A percentile compares a stretch with the other conserved stretches of the same genome.
Evolutionary conservation across 805 yeast species (phyloP).

Genomic region (Candida railenensis): DNA sequence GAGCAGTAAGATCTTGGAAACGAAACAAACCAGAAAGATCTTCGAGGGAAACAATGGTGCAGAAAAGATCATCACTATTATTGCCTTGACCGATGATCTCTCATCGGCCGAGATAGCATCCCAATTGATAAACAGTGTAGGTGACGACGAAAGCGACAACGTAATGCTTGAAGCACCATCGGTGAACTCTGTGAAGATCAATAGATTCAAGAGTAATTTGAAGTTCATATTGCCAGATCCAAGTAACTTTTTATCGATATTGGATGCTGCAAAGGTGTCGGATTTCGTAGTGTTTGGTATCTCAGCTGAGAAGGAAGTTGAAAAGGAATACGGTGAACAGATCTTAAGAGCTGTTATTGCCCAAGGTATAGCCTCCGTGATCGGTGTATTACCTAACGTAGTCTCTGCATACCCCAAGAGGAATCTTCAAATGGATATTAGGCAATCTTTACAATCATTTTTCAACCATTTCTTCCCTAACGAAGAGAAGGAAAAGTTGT

Average conservation of each 20-base stretch:
- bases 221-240: slow-evolving; percentile 74
- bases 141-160: slow-evolving; percentile 16
- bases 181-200: slow-evolving; percentile 51
- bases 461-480: slow-evolving; percentile 53
- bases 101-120: slow-evolving; percentile 54
- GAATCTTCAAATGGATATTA: slow-evolving; percentile 68
- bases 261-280: slow-evolving; percentile 86
- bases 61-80: slow-evolving; percentile 77
- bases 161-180: slow-evolving; percentile 40
- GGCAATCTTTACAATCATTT: slow-evolving; percentile 42
- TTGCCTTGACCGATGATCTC: slow-evolving; percentile 77
- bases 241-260: slow-evolving; percentile 59
- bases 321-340: slow-evolving; percentile 78
- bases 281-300: slow-evolving; percentile 90
- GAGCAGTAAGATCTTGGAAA: slow-evolving; percentile 62
- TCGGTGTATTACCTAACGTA: slow-evolving; percentile 77
- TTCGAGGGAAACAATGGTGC: slow-evolving; percentile 82
- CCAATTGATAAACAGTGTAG: slow-evolving; percentile 43
- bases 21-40: slow-evolving; percentile 59
- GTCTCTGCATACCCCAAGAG: slow-evolving; percentile 65
- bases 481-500: slow-evolving; percentile 62
- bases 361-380: slow-evolving; percentile 85
- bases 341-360: slow-evolving; percentile 82
- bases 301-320: slow-evolving; percentile 84
- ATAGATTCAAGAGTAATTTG: slow-evolving; percentile 71